Percentiles rank a stretch among this genome's conserved stretches.
Evolutionary conservation across 306 rosid species (phyloP).

Genomic region (Glycine tomentella): DNA sequence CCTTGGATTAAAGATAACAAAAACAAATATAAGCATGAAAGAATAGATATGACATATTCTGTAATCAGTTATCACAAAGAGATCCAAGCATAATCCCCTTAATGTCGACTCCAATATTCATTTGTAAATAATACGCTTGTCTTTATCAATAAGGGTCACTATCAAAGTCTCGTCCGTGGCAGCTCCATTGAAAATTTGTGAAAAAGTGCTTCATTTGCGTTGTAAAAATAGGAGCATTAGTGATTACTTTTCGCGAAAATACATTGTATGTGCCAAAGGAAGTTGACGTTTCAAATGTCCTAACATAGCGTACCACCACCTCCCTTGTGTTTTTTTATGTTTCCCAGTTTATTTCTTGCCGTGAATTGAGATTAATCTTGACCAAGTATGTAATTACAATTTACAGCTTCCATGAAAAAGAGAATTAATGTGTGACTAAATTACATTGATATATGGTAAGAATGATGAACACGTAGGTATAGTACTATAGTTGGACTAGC

Average conservation of each 20-base stretch:
- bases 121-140: constrained; percentile 18
- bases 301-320: constrained; percentile 21
- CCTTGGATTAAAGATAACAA: too few relatives aligned
- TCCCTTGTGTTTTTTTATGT: neutral
- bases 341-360: constrained; percentile 1
- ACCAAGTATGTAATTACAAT: neutral
- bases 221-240: neutral
- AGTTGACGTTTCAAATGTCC: constrained; percentile 36
- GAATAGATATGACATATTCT: too few relatives aligned
- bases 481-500: too few relatives aligned
- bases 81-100: constrained; percentile 33
- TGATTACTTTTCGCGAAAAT: constrained; percentile 35
- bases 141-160: constrained; percentile 10
- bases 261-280: constrained; percentile 24
- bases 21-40: too few relatives aligned
- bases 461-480: too few relatives aligned
- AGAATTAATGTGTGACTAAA: neutral
- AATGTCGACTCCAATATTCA: constrained; percentile 32
- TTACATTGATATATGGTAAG: neutral
- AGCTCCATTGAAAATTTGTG: constrained; percentile 7
- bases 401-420: neutral
- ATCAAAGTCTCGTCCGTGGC: constrained; percentile 28
- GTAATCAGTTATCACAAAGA: neutral
- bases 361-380: neutral
- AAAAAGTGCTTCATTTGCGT: constrained; percentile 31